Conservation (phyloP, 1,284 basidiomycete species). For the Ustilago sp. region DNA sequence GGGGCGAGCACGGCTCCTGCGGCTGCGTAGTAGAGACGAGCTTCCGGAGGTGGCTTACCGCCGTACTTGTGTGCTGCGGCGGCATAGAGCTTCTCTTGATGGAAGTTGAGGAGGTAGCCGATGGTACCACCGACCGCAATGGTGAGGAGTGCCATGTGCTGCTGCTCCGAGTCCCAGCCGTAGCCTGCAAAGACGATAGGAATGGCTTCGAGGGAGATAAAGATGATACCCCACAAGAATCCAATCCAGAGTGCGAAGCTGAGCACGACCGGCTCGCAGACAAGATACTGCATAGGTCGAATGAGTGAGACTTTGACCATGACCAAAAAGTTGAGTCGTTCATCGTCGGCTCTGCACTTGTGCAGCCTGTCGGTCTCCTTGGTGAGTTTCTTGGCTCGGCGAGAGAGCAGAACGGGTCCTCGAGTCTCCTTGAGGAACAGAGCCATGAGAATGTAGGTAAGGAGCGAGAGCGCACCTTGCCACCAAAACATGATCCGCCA, state of each 20-base stretch:
- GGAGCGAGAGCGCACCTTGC: constrained; percentile 41
- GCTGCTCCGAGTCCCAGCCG: constrained; percentile 54
- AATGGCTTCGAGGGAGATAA: constrained; percentile 49
- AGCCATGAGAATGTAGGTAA: constrained; percentile 43
- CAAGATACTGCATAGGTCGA: constrained; percentile 67
- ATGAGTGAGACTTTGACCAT: constrained; percentile 67
- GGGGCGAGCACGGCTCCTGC: constrained; percentile 54
- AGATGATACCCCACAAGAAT: constrained; percentile 52
- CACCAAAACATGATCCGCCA: constrained; percentile 67
- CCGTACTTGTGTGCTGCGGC: constrained; percentile 50
- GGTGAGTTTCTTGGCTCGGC: constrained; percentile 69
- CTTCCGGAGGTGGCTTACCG: constrained; percentile 71
- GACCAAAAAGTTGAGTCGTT: constrained; percentile 54
- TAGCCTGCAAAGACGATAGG: constrained; percentile 64
- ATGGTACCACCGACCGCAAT: constrained; percentile 69
- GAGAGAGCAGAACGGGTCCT: constrained; percentile 71
- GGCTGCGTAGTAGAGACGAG: constrained; percentile 70
- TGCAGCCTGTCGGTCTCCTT: constrained; percentile 69
- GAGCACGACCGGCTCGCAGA: constrained; percentile 72
- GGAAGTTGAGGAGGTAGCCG: constrained; percentile 77
- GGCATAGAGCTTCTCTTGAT: constrained; percentile 62
- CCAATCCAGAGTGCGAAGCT: constrained; percentile 71
- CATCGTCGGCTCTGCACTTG: constrained; percentile 68
- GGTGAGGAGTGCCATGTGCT: constrained; percentile 50
- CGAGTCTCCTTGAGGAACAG: constrained; percentile 66